A percentile compares a stretch with the other conserved stretches of the same genome.
Evolutionary conservation across 345 rosid species (phyloP).

Genomic region (Lumnitzera littorea): DNA sequence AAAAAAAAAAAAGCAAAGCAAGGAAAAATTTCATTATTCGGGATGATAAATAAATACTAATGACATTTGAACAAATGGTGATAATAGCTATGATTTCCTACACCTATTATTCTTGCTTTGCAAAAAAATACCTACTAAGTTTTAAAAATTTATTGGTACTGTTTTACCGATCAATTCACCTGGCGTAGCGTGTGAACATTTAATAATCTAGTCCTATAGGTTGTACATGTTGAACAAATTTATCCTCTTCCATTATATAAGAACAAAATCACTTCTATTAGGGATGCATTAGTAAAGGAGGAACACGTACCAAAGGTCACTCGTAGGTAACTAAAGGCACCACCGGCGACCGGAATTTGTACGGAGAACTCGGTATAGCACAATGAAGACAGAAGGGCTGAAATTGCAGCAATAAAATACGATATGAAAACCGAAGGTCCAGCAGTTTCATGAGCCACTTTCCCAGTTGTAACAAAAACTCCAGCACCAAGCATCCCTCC

Average conservation of each 20-base stretch:
- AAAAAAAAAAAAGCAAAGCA: too few relatives aligned
- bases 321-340: constrained; percentile 90
- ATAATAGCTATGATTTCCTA: neutral
- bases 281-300: neutral
- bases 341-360: constrained; percentile 91
- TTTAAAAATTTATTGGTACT: too few relatives aligned
- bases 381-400: constrained; percentile 84
- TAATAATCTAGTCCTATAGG: too few relatives aligned
- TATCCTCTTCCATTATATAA: too few relatives aligned
- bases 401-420: constrained; percentile 66
- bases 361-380: constrained; percentile 95
- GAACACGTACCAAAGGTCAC: constrained; percentile 70
- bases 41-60: too few relatives aligned
- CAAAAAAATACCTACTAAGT: too few relatives aligned
- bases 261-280: neutral
- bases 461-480: constrained; percentile 82
- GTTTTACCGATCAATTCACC: too few relatives aligned
- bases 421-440: constrained; percentile 90
- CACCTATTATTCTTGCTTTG: neutral
- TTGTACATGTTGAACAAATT: too few relatives aligned
- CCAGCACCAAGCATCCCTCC: constrained; percentile 97
- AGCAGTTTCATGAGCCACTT: constrained; percentile 45
- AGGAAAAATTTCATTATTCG: too few relatives aligned
- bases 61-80: too few relatives aligned
- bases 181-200: too few relatives aligned